A percentile compares a stretch with the other conserved stretches of the same genome.
Evolutionary conservation across 306 rosid species (phyloP).

Genomic region (Lathyrus aphaca): DNA sequence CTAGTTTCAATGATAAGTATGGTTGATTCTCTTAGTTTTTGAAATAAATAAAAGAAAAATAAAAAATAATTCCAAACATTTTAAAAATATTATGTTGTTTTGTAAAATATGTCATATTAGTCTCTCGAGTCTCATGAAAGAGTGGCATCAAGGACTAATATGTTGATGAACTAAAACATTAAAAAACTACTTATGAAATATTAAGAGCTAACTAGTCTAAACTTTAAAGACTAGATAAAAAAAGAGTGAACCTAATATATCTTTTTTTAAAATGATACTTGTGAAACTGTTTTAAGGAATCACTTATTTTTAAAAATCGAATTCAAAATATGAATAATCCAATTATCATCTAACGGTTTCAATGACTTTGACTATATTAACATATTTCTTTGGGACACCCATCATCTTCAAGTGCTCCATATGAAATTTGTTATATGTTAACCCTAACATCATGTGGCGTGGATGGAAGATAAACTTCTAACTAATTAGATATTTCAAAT

Average conservation of each 20-base stretch:
- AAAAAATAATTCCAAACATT: background rate
- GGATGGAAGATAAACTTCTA: background rate
- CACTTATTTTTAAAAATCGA: background rate
- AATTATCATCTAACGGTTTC: background rate
- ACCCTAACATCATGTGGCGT: background rate
- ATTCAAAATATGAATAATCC: background rate
- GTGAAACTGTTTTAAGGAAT: background rate
- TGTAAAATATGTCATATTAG: background rate
- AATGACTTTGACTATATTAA: background rate
- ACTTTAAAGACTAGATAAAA: background rate
- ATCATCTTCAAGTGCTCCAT: too few species aligned
- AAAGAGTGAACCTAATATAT: background rate
- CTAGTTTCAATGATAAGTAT: too few species aligned
- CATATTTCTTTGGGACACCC: too few species aligned
- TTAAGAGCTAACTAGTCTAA: background rate
- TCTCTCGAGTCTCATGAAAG: background rate
- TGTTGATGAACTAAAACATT: background rate
- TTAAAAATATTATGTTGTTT: background rate
- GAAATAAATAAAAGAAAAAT: background rate
- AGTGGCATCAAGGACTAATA: background rate
- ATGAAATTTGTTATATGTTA: too few species aligned
- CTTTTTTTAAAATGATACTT: too few species aligned
- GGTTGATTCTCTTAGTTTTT: background rate
- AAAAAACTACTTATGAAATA: background rate
- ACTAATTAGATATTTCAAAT: background rate